These are phyloP conservation scores for Baudoinia panamericana DNA, from an alignment of 495 filamentous ascomycete species.

Conservation along the genomic window DNA sequence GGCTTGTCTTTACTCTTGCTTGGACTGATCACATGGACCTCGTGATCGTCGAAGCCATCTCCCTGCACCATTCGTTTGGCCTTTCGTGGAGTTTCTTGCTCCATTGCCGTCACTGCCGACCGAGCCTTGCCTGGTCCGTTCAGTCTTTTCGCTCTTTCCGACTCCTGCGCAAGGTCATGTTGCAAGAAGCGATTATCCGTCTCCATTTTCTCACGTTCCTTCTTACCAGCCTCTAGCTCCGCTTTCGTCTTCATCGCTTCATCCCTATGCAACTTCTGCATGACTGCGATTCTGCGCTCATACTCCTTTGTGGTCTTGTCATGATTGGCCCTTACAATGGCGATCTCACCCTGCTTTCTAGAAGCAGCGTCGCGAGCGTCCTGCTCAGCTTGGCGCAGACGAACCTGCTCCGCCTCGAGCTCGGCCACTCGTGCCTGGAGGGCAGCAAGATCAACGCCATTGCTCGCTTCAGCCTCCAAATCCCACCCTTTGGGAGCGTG, in stretches of 20 bases:
- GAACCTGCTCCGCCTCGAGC: constrained; percentile 42
- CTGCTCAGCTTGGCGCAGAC: constrained; percentile 35
- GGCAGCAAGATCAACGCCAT: constrained; percentile 16
- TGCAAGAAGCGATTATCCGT: constrained; percentile 53
- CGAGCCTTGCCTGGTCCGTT: constrained; percentile 26
- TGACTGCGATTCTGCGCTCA: constrained; percentile 38
- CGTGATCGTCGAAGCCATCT: constrained; percentile 64
- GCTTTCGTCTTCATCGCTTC: constrained; percentile 41
- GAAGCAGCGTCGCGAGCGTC: constrained; percentile 37
- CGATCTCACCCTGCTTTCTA: constrained; percentile 51
- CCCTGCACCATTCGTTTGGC: constrained; percentile 40
- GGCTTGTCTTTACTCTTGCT: constrained; percentile 36
- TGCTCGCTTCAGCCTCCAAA: background rate
- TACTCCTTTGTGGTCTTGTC: constrained; percentile 41
- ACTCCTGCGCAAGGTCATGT: constrained; percentile 50
- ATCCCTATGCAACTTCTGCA: constrained; percentile 44
- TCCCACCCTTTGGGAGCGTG: constrained; percentile 19
- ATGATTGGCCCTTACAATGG: constrained; percentile 54
- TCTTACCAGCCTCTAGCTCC: constrained; percentile 42
- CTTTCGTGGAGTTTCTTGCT: constrained; percentile 47
- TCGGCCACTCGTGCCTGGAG: constrained; percentile 34
- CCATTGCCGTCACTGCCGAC: constrained; percentile 16
- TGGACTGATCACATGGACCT: constrained; percentile 47
- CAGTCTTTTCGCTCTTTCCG: constrained; percentile 34
- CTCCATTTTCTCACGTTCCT: constrained; percentile 46